Conservation (phyloP, 441 rosid genomes). For the Croton setiger region DNA sequence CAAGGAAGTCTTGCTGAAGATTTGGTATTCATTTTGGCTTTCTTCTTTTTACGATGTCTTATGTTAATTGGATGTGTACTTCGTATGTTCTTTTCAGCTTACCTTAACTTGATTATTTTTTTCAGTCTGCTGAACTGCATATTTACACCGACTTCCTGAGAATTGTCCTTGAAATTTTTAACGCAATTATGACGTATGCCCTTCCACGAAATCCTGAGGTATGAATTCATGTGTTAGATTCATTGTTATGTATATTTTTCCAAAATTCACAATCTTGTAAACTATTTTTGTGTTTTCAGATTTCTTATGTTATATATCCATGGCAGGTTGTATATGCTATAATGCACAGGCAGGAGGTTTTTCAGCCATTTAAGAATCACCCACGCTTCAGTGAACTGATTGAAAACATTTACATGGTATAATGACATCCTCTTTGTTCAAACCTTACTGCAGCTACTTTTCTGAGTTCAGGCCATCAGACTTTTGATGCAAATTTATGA, state of each 20-base stretch:
- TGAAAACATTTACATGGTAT: constrained; percentile 87
- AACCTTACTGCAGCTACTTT: neutral
- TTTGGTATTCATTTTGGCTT: constrained; percentile 43
- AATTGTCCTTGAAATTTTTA: constrained; percentile 92
- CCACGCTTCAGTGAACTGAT: constrained; percentile 90
- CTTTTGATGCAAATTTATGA: neutral
- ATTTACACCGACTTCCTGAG: constrained; percentile 96
- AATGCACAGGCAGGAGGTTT: constrained; percentile 98
- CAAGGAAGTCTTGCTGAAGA: constrained; percentile 65
- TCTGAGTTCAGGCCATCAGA: neutral
- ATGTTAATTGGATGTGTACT: constrained; percentile 5
- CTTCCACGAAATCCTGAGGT: constrained; percentile 99
- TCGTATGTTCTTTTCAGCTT: constrained; percentile 10
- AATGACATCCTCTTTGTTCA: constrained; percentile 3
- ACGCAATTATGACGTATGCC: constrained; percentile 93
- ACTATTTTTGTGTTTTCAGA: neutral
- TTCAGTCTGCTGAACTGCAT: constrained; percentile 89
- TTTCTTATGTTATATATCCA: constrained; percentile 13
- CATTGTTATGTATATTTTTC: neutral
- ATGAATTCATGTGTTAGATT: constrained; percentile 7
- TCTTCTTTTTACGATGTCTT: constrained; percentile 6
- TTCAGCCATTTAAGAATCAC: constrained; percentile 87
- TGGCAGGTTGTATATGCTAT: constrained; percentile 87
- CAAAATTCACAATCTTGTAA: neutral
- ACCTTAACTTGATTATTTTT: constrained; percentile 25